Evolutionary conservation across 176 grass and related monocot species (phyloP).

Genomic region (Hsuehochloa calcarea): DNA sequence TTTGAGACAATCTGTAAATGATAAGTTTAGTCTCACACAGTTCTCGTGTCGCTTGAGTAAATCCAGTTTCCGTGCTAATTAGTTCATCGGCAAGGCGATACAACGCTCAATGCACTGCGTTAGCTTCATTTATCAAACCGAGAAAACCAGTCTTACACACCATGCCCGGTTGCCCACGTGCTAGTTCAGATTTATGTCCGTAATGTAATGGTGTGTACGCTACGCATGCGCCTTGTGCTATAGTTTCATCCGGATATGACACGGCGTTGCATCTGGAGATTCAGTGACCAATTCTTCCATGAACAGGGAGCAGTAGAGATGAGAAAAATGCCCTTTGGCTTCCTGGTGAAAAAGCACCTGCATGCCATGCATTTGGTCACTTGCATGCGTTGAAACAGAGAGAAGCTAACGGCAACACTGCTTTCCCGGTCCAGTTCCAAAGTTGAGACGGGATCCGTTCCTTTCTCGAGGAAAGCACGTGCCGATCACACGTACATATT

Average conservation of each 20-base stretch:
- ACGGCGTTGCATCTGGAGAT: background rate
- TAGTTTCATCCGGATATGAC: background rate
- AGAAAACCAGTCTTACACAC: background rate
- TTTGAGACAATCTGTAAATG: background rate
- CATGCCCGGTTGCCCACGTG: too few species aligned
- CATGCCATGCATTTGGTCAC: background rate
- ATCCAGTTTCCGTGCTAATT: background rate
- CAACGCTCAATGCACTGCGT: background rate
- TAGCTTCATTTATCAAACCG: background rate
- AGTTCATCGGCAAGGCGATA: too few species aligned
- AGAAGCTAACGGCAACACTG: background rate
- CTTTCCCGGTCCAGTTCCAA: background rate
- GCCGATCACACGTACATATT: background rate
- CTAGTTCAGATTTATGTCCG: too few species aligned
- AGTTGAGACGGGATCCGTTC: background rate
- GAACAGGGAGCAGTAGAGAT: background rate
- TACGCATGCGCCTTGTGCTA: background rate
- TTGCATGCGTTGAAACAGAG: background rate
- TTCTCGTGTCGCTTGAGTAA: background rate
- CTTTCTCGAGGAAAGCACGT: background rate
- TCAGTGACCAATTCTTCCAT: background rate
- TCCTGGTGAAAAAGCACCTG: background rate
- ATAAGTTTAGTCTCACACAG: background rate
- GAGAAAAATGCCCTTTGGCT: background rate
- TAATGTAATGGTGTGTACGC: background rate